Evolutionary conservation across 495 filamentous ascomycete species (phyloP).

Genomic region (Podospora australis): DNA sequence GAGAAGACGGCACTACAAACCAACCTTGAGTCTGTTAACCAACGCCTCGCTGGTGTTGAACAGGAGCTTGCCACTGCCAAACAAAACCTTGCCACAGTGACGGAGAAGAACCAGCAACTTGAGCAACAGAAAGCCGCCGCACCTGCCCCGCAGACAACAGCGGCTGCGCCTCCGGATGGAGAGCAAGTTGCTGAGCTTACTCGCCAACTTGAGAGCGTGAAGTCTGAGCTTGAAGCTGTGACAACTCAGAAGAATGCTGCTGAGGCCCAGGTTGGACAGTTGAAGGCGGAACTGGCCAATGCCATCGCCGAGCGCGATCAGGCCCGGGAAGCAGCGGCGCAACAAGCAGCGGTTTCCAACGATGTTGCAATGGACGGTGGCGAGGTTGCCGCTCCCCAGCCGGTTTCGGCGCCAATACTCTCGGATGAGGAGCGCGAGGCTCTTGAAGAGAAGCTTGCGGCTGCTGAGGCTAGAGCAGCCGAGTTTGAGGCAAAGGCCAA

Average conservation of each 20-base stretch:
- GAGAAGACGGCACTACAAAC: conserved; percentile 34
- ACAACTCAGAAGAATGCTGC: conserved; percentile 30
- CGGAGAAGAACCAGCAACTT: conserved; percentile 30
- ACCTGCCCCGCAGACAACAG: conserved; percentile 5
- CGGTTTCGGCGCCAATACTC: conserved; percentile 16
- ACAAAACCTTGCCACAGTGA: conserved; percentile 28
- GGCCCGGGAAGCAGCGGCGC: conserved; percentile 42
- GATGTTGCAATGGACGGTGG: conserved; percentile 33
- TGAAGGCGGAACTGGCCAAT: conserved; percentile 36
- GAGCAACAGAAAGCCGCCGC: conserved; percentile 22
- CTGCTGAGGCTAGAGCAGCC: conserved; percentile 40
- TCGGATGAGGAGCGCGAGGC: conserved; percentile 47
- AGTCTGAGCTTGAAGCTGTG: conserved; percentile 37
- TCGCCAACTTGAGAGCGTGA: conserved; percentile 52
- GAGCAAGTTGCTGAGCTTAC: conserved; percentile 52
- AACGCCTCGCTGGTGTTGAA: conserved; percentile 27
- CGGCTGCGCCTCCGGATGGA: conserved; percentile 8
- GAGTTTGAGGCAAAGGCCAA: conserved; percentile 51
- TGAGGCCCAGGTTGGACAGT: conserved; percentile 41
- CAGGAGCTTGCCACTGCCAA: conserved; percentile 32
- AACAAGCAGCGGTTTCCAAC: conserved; percentile 27
- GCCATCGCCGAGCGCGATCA: conserved; percentile 38
- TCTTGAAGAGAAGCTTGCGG: conserved; percentile 42
- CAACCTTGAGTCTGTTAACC: conserved; percentile 26
- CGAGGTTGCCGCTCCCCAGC: conserved; percentile 7